Percentiles rank a stretch among this genome's conserved stretches.
Conservation (phyloP, 2,329 filamentous ascomycete genomes). For the Plenodomus lindquistii region DNA sequence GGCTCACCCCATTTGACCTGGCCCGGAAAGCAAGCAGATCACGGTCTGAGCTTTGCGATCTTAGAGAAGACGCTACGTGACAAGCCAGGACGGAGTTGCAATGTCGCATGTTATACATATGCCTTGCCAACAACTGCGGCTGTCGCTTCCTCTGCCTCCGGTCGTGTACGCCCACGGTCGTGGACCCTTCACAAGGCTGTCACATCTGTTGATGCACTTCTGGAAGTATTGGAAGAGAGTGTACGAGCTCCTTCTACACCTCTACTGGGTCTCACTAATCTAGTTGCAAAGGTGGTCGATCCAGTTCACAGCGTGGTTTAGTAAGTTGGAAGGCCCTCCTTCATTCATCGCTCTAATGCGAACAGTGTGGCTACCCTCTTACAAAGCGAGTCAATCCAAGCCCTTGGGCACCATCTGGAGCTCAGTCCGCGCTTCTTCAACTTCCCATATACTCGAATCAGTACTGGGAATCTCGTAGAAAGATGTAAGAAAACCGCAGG, state of each 20-base stretch:
- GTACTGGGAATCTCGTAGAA: neutral
- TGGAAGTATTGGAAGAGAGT: neutral
- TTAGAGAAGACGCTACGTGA: constrained; percentile 1
- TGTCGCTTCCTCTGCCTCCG: neutral
- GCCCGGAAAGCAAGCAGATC: constrained; percentile 1
- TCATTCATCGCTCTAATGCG: neutral
- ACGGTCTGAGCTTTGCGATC: neutral
- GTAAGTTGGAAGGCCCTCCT: neutral
- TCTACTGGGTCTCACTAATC: neutral
- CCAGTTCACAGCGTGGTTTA: neutral
- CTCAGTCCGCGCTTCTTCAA: constrained; percentile 13
- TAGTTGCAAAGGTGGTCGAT: neutral
- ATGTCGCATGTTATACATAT: neutral
- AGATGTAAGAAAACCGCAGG: neutral
- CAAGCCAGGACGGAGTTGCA: neutral
- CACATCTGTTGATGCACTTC: neutral
- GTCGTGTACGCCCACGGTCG: neutral
- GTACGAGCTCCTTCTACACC: neutral
- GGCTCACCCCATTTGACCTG: neutral
- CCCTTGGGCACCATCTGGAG: constrained; percentile 6
- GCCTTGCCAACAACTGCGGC: neutral
- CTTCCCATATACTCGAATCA: neutral
- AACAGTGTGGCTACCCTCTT: constrained; percentile 8
- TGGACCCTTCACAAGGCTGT: neutral
- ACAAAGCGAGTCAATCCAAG: constrained; percentile 11